These are phyloP conservation scores for Acanthamoeba triangularis DNA, from an alignment of 208 protist species.

Conservation along the genomic window DNA sequence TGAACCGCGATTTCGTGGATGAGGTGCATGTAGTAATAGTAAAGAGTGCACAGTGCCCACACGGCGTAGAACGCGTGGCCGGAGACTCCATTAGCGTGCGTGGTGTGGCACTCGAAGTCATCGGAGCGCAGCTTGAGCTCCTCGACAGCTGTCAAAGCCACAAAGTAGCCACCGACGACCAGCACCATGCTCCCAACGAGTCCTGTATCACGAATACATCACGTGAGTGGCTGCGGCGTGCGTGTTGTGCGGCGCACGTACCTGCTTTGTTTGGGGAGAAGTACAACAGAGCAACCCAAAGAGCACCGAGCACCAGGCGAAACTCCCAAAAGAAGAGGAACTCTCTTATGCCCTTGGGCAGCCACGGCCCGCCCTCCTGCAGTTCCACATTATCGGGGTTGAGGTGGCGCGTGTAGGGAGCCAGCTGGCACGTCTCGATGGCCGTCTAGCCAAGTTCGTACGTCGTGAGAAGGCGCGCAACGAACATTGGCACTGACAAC, in stretches of 20 bases:
- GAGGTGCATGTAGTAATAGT: constrained; percentile 15
- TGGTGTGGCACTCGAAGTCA: constrained; percentile 50
- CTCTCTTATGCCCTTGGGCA: constrained; percentile 17
- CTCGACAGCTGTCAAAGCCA: background rate
- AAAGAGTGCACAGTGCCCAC: constrained; percentile 35
- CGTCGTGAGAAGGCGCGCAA: background rate
- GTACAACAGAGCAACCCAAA: constrained; percentile 7
- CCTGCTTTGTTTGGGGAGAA: constrained; percentile 28
- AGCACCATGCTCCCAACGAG: background rate
- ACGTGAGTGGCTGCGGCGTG: background rate
- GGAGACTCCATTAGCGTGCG: constrained; percentile 13
- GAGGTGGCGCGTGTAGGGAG: constrained; percentile 41
- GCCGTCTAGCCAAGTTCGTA: background rate
- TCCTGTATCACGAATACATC: background rate
- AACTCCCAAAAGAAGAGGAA: constrained; percentile 61
- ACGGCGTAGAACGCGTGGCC: constrained; percentile 31
- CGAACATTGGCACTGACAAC: background rate
- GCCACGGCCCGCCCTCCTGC: constrained; percentile 6
- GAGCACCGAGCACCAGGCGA: background rate
- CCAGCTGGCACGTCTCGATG: constrained; percentile 52
- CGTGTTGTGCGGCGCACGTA: background rate
- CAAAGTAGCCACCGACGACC: background rate
- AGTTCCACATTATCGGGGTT: constrained; percentile 63
- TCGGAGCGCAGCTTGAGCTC: constrained; percentile 44
- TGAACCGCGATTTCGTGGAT: background rate